phyloP scores from a whole-genome alignment of 1,139 yeast genomes.

The Arxiozyma slooffiae region DNA sequence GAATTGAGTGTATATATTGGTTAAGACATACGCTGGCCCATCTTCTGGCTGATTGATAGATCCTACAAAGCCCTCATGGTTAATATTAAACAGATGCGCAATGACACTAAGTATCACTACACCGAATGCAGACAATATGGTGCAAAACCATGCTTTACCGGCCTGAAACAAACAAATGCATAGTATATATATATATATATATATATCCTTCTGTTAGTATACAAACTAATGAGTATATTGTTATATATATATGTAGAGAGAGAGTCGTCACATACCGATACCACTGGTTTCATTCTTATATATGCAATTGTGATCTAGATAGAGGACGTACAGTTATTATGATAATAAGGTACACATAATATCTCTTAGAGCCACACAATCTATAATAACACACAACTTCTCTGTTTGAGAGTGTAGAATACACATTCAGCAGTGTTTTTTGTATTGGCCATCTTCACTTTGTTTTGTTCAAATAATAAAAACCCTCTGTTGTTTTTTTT shows the following conservation, averaged over 20 bases:
- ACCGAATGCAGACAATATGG: constrained; percentile 84
- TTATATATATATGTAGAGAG: background rate
- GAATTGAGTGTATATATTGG: no score
- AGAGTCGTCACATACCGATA: constrained; percentile 33
- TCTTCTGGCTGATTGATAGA: constrained; percentile 83
- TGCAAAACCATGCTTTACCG: constrained; percentile 90
- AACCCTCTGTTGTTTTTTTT: no score
- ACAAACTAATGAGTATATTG: background rate
- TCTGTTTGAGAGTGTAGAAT: no score
- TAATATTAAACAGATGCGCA: constrained; percentile 68
- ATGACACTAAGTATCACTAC: constrained; percentile 75
- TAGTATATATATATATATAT: no score
- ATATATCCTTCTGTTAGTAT: constrained; percentile 3
- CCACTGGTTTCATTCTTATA: constrained; percentile 34
- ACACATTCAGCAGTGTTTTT: no score
- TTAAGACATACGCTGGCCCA: constrained; percentile 58
- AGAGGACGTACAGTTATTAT: no score
- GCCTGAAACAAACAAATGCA: constrained; percentile 35
- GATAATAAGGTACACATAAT: no score
- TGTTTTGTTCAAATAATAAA: no score
- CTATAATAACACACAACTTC: no score
- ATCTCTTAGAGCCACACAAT: no score
- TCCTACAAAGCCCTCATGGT: constrained; percentile 89
- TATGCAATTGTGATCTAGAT: background rate
- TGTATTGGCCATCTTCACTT: no score